A percentile compares a stretch with the other conserved stretches of the same genome.
phyloP scores from a whole-genome alignment of 805 yeast species.

The Saccharomycopsis selenospora region DNA sequence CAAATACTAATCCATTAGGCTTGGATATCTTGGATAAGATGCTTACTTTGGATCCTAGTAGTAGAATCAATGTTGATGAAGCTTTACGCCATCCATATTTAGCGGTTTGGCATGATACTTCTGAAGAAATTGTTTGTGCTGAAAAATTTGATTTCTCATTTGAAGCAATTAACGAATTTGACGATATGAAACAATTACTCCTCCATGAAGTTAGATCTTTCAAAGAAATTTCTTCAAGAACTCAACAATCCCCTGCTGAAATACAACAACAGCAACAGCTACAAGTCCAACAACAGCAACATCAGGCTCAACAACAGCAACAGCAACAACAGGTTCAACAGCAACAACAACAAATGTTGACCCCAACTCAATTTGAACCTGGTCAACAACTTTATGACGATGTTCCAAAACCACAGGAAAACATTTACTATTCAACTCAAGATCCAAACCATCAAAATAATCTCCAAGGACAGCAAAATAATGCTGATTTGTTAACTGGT shows the following conservation, averaged over 20 bases:
- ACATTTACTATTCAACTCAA: conserved; percentile 22
- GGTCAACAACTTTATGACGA: conserved; percentile 24
- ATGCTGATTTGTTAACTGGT: conserved; percentile 33
- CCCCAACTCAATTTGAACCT: conserved; percentile 22
- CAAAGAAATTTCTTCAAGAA: conserved; percentile 74
- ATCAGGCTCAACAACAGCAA: conserved; percentile 23
- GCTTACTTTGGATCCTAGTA: conserved; percentile 80
- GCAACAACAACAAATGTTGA: conserved; percentile 25
- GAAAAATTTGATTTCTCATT: conserved; percentile 80
- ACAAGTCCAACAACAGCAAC: conserved; percentile 25
- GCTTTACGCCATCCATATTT: conserved; percentile 88
- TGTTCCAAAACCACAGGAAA: conserved; percentile 61
- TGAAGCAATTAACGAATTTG: conserved; percentile 77
- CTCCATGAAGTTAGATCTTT: conserved; percentile 72
- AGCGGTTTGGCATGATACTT: conserved; percentile 85
- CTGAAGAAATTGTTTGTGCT: conserved; percentile 81
- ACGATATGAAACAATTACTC: conserved; percentile 66
- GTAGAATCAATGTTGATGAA: conserved; percentile 79
- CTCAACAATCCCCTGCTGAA: conserved; percentile 33
- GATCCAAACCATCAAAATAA: conserved; percentile 17
- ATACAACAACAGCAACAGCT: conserved; percentile 25
- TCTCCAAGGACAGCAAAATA: conserved; percentile 19
- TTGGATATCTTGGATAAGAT: conserved; percentile 70
- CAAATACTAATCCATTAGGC: conserved; percentile 81
- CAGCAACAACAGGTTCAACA: conserved; percentile 25